Evolutionary conservation across 116 monocot genomes (phyloP).

Genomic region (Dioscorea cayenensis): DNA sequence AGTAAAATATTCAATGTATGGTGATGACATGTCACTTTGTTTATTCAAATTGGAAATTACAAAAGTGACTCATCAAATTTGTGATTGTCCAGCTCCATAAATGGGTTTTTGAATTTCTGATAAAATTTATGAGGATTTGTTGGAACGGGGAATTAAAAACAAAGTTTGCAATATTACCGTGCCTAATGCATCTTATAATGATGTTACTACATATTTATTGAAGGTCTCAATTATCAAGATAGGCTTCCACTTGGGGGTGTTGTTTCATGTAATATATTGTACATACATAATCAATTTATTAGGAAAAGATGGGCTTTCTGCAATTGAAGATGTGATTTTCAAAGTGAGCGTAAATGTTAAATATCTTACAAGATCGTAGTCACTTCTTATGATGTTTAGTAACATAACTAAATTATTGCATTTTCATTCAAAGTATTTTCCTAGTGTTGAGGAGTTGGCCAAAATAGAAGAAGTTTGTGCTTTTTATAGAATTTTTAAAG

Average conservation of each 20-base stretch:
- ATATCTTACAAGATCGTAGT: slow-evolving; percentile 32
- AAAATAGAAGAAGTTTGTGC: slow-evolving; percentile 28
- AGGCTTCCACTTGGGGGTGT: slow-evolving; percentile 24
- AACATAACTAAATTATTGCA: slow-evolving; percentile 22
- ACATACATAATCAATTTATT: slow-evolving; percentile 25
- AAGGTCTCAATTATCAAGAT: slow-evolving; percentile 25
- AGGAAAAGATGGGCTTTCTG: slow-evolving; percentile 32
- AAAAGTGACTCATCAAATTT: neutral
- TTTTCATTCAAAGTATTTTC: slow-evolving; percentile 21
- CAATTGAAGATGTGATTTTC: slow-evolving; percentile 24
- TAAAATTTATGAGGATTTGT: slow-evolving; percentile 18
- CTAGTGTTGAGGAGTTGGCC: slow-evolving; percentile 29
- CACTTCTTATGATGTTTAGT: slow-evolving; percentile 26
- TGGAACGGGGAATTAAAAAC: slow-evolving; percentile 30
- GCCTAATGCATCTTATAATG: slow-evolving; percentile 35
- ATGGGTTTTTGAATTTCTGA: slow-evolving; percentile 29
- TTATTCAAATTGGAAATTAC: slow-evolving; percentile 30
- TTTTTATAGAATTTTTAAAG: slow-evolving; percentile 32
- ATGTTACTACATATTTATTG: slow-evolving; percentile 28
- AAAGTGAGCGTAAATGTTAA: slow-evolving; percentile 46
- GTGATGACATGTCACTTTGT: slow-evolving; percentile 35
- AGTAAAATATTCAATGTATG: slow-evolving; percentile 27
- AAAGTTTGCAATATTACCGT: slow-evolving; percentile 35
- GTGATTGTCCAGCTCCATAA: slow-evolving; percentile 31
- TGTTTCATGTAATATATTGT: slow-evolving; percentile 44